Base-by-base conservation (phyloP, 805 yeast genomes). In the Candida railenensis region DNA sequence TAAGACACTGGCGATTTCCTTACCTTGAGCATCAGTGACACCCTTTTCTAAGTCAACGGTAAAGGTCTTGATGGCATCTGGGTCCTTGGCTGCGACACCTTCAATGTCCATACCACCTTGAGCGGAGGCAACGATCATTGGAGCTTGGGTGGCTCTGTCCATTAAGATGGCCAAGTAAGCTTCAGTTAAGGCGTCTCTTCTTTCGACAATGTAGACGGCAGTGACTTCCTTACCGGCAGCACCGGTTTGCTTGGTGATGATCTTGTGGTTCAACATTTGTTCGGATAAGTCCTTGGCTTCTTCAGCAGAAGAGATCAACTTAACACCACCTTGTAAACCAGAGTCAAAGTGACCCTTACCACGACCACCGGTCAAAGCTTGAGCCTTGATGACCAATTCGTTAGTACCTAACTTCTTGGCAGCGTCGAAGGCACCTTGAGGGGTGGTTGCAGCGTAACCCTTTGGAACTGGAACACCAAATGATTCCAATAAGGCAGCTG, bases 61-160 rank as follows among this genome's bases (percentile, higher is more conserved):
- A 80, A 83, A 89, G 55, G 92, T 84, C 74, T 89, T 85, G 76
- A 94, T 94, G 57, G 96, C 96, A 48, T 81, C 82, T 45, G 99
- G 99, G 69, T 81, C 85, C 59, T 79, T 82, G 57, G 84, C 85
- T 51, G 99, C 99, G 58, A 94, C 98, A 68, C 96, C 96, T 79
- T 94, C 99, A 63, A 94, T 94, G 76, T 94, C 97, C 96, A 94
- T 91, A 78, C 99, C 99, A 77, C 99, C 99, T 76, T 94, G 94
- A 53, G 95, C 77, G 30, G 97, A 90, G 43, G 97, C 97, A 54
- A 94, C 96, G 63, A 94, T 87, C 74, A 94, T 78, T 50, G 98
- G 96, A 57, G 81, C 76, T 73, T 91, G 96, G 56, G 85, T 80
- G 57, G 83, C 80, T 77, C 99, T 89, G 79, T 94, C 98, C 87